Conservation (phyloP, 768 basidiomycete genomes). For the Pleurotus salmoneostramineus region DNA sequence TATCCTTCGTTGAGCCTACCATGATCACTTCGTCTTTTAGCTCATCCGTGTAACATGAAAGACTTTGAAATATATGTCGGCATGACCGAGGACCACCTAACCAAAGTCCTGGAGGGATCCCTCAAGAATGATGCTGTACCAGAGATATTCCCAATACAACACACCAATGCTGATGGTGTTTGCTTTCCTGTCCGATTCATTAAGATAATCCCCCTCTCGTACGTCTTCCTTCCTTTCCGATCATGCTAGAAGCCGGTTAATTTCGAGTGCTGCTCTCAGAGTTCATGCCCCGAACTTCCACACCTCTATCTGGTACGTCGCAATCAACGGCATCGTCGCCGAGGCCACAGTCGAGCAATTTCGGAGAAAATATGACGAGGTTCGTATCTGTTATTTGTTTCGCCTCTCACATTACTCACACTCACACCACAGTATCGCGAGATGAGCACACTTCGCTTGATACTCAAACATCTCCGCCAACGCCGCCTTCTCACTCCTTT, state of each 20-base stretch:
- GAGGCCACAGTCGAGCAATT: slow-evolving; percentile 53
- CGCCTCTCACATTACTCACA: slow-evolving; percentile 1
- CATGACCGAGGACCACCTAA: slow-evolving; percentile 59
- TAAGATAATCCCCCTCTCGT: slow-evolving; percentile 77
- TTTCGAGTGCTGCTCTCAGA: slow-evolving; percentile 17
- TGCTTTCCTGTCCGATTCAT: slow-evolving; percentile 64
- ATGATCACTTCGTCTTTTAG: slow-evolving; percentile 30
- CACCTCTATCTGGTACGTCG: slow-evolving; percentile 75
- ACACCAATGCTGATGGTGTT: slow-evolving; percentile 53
- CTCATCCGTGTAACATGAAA: slow-evolving; percentile 83
- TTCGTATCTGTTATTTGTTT: slow-evolving; percentile 24
- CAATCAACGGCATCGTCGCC: slow-evolving; percentile 57
- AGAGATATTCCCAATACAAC: slow-evolving; percentile 61
- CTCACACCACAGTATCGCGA: slow-evolving; percentile 54
- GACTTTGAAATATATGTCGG: slow-evolving; percentile 76
- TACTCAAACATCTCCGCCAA: slow-evolving; percentile 76
- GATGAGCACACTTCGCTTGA: slow-evolving; percentile 56
- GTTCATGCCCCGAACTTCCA: slow-evolving; percentile 73
- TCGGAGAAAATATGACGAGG: slow-evolving; percentile 56
- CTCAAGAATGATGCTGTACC: slow-evolving; percentile 63
- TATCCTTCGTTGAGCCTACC: neutral
- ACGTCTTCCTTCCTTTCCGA: slow-evolving; percentile 19
- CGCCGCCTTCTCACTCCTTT: slow-evolving; percentile 68
- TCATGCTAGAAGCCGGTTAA: neutral
- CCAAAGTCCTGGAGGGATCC: slow-evolving; percentile 56